These are phyloP conservation scores for Chaetomium globosum DNA, from an alignment of 2,329 filamentous ascomycete species.

Conservation along the genomic window DNA sequence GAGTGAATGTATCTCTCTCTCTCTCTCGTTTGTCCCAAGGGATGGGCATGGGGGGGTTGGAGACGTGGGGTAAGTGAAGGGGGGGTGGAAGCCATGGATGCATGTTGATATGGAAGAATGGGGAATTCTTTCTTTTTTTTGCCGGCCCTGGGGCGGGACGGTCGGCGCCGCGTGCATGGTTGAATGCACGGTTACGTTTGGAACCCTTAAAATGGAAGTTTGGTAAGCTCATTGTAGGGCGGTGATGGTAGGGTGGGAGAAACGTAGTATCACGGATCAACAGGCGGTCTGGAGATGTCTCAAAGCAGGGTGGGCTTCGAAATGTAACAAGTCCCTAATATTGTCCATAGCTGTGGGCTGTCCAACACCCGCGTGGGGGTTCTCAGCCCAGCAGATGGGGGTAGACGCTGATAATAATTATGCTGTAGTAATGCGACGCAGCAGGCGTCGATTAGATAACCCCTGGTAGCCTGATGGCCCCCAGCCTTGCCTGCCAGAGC, in stretches of 20 bases:
- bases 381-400: neutral
- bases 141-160: neutral
- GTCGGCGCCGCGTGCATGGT: neutral
- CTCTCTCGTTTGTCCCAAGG: neutral
- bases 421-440: neutral
- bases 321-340: neutral
- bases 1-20: neutral
- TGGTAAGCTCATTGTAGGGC: neutral
- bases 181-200: neutral
- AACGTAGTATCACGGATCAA: neutral
- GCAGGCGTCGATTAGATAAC: neutral
- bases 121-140: neutral
- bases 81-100: neutral
- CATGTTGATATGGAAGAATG: neutral
- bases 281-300: neutral
- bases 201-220: neutral
- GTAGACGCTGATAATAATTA: neutral
- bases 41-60: neutral
- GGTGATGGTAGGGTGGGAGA: neutral
- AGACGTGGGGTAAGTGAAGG: neutral
- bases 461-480: neutral
- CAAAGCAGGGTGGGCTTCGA: neutral
- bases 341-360: neutral
- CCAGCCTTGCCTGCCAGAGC: neutral
- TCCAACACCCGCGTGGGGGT: neutral